phyloP scores from a whole-genome alignment of 441 rosid species.

The Pelargonium fulgidum region DNA sequence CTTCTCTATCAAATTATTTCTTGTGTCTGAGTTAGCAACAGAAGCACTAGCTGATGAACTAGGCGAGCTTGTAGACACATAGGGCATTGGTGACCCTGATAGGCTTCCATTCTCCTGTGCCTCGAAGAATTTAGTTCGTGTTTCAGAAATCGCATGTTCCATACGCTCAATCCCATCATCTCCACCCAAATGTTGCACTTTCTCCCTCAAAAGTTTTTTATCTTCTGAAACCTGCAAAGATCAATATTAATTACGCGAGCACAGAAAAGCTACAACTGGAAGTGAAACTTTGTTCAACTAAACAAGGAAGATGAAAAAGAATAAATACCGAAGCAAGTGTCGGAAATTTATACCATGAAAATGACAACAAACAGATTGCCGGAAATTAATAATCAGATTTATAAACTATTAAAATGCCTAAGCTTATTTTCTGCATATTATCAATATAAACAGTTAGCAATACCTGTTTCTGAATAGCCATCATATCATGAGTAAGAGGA shows the following conservation, averaged over 20 bases:
- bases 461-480: constrained; percentile 80
- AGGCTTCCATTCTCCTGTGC: constrained; percentile 56
- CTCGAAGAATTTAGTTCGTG: constrained; percentile 52
- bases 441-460: constrained; percentile 12
- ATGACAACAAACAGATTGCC: too few relatives aligned
- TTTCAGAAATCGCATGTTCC: constrained; percentile 71
- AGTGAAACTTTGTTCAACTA: too few relatives aligned
- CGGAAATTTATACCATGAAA: not conserved
- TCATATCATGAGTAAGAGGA: constrained; percentile 74
- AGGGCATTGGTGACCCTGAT: constrained; percentile 42
- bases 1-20: constrained; percentile 21
- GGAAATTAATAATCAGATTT: too few relatives aligned
- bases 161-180: constrained; percentile 67
- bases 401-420: too few relatives aligned
- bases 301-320: too few relatives aligned
- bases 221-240: constrained; percentile 65
- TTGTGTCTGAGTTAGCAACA: constrained; percentile 26
- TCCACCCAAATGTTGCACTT: constrained; percentile 72
- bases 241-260: constrained; percentile 8
- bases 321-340: not conserved
- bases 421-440: too few relatives aligned
- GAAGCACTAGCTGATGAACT: constrained; percentile 31
- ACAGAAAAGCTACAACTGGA: too few relatives aligned
- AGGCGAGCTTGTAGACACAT: constrained; percentile 36
- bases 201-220: constrained; percentile 76